Evolutionary conservation across 805 yeast genomes (phyloP).

Genomic region (Sungouiella thailandica): DNA sequence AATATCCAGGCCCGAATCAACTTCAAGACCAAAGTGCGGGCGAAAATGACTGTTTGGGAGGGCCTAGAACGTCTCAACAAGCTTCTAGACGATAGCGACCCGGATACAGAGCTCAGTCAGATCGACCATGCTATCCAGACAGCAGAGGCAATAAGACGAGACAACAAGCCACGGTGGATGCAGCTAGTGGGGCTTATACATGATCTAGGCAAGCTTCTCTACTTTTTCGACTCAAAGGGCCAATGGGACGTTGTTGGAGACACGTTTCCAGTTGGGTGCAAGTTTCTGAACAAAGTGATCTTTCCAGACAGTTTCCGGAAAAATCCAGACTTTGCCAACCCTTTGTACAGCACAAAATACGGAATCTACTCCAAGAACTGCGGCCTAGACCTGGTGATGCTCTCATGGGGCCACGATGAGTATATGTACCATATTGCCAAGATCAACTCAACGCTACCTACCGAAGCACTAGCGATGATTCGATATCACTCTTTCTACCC

Average conservation of each 20-base stretch:
- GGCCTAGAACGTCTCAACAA: slow-evolving; percentile 59
- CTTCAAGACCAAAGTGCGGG: slow-evolving; percentile 63
- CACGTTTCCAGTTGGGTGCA: slow-evolving; percentile 73
- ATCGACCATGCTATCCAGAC: slow-evolving; percentile 74
- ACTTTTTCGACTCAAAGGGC: slow-evolving; percentile 67
- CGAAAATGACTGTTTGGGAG: slow-evolving; percentile 68
- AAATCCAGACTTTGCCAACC: slow-evolving; percentile 60
- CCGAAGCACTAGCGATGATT: slow-evolving; percentile 68
- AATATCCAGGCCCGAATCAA: slow-evolving; percentile 67
- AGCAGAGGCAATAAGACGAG: slow-evolving; percentile 67
- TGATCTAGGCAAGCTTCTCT: slow-evolving; percentile 64
- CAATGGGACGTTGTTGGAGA: slow-evolving; percentile 84
- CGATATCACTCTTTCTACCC: slow-evolving; percentile 74
- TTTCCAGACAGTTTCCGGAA: slow-evolving; percentile 54
- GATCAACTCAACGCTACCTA: slow-evolving; percentile 56
- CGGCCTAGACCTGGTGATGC: slow-evolving; percentile 65
- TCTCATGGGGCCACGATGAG: slow-evolving; percentile 79
- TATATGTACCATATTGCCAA: slow-evolving; percentile 72
- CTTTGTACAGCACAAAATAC: slow-evolving; percentile 58
- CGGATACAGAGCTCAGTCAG: slow-evolving; percentile 70
- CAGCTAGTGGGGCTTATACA: slow-evolving; percentile 70
- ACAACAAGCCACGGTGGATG: slow-evolving; percentile 70
- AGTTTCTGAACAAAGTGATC: slow-evolving; percentile 53
- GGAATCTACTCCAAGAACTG: slow-evolving; percentile 63
- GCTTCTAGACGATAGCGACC: slow-evolving; percentile 66